Evolutionary conservation across 75 land plant genomes (phyloP).

Genomic region (Ceratopteris richardii): DNA sequence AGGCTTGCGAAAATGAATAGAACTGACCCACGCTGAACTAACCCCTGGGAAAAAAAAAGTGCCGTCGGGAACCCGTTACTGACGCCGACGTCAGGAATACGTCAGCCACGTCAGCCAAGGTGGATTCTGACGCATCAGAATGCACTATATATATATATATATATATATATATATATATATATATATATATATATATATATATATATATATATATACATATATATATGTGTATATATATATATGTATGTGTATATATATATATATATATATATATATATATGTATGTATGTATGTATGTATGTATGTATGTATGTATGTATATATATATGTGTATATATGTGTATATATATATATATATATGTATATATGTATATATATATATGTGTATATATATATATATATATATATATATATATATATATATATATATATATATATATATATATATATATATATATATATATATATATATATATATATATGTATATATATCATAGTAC

Average conservation of each 20-base stretch:
- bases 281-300: background rate
- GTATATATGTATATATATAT: background rate
- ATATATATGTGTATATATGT: background rate
- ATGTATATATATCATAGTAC: too few relatives aligned
- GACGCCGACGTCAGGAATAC: too few relatives aligned
- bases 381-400: background rate
- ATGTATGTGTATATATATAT: background rate
- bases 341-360: background rate
- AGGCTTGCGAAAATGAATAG: too few relatives aligned
- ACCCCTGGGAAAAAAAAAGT: too few relatives aligned
- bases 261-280: background rate
- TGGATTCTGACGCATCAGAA: too few relatives aligned
- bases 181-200: background rate
- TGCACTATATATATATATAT: background rate
- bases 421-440: background rate
- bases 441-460: background rate
- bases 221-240: background rate
- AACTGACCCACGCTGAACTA: too few relatives aligned
- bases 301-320: background rate
- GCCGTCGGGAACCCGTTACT: too few relatives aligned
- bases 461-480: background rate
- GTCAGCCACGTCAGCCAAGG: too few relatives aligned
- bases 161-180: conserved; percentile 1
- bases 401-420: background rate
- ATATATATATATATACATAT: background rate